Percentiles rank a stretch among this genome's conserved stretches.
phyloP scores from a whole-genome alignment of 1,139 yeast genomes.

The Blastobotrys niveus region DNA sequence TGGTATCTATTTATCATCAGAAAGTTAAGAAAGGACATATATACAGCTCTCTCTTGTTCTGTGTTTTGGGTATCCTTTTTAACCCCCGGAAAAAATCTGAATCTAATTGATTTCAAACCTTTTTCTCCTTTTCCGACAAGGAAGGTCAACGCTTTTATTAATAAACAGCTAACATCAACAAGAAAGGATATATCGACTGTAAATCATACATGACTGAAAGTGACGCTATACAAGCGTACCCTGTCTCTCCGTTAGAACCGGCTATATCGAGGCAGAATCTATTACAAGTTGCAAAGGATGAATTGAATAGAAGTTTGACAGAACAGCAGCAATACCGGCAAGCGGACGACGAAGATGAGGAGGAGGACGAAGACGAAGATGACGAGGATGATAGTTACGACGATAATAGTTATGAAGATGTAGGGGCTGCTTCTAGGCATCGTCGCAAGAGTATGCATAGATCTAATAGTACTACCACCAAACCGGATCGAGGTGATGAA shows the following conservation, averaged over 20 bases:
- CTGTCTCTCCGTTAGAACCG: constrained; percentile 17
- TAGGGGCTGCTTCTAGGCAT: no score
- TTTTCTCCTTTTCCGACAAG: no score
- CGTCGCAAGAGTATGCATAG: no score
- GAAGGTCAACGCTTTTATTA: no score
- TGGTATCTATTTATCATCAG: no score
- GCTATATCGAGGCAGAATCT: constrained; percentile 19
- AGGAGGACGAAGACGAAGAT: constrained; percentile 3
- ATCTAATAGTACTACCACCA: not conserved
- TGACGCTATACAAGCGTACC: constrained; percentile 9
- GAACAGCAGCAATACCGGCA: not conserved
- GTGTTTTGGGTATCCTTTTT: no score
- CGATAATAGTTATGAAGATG: constrained; percentile 13
- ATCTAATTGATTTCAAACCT: no score
- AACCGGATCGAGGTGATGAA: not conserved
- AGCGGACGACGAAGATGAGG: constrained; percentile 1
- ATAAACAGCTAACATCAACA: no score
- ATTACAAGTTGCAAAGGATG: constrained; percentile 21
- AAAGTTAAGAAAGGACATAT: no score
- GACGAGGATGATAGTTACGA: not conserved
- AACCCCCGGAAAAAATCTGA: no score
- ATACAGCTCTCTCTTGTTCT: no score
- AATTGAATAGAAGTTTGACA: constrained; percentile 15
- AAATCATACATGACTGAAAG: constrained; percentile 11
- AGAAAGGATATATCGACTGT: no score